phyloP scores from a whole-genome alignment of 345 rosid genomes.

The Camelina sativa region DNA sequence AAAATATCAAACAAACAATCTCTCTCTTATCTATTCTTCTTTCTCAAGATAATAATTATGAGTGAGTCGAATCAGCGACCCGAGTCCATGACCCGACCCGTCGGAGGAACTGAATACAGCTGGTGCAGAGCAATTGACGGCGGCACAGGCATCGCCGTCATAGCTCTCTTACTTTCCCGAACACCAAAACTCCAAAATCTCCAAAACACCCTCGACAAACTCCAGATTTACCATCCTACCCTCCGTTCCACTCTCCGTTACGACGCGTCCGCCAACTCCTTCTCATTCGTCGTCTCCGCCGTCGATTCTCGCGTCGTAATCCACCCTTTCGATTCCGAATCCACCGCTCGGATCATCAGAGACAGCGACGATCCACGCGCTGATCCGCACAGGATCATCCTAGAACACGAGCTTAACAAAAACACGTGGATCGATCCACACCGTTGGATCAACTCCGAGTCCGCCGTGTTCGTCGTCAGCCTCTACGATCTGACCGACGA shows the following conservation, averaged over 20 bases:
- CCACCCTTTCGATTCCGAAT: constrained; percentile 53
- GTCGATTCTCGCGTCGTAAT: constrained; percentile 51
- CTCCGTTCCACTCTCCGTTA: constrained; percentile 73
- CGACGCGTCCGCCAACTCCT: constrained; percentile 52
- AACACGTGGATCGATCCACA: constrained; percentile 60
- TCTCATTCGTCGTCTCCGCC: constrained; percentile 62
- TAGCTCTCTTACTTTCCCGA: constrained; percentile 61
- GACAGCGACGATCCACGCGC: constrained; percentile 30
- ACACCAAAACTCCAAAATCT: constrained; percentile 50
- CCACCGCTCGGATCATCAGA: constrained; percentile 55
- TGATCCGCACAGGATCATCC: constrained; percentile 51
- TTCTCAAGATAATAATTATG: constrained; percentile 5
- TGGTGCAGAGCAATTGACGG: constrained; percentile 86
- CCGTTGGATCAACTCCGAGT: constrained; percentile 38
- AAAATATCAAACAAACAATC: constrained; percentile 9
- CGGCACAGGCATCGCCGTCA: constrained; percentile 89
- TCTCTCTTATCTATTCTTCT: constrained; percentile 12
- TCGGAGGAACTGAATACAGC: constrained; percentile 76
- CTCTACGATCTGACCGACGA: constrained; percentile 51
- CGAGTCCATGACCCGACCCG: constrained; percentile 51
- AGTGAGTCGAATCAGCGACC: constrained; percentile 34
- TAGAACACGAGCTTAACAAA: constrained; percentile 74
- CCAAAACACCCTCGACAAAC: constrained; percentile 56
- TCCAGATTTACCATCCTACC: constrained; percentile 69
- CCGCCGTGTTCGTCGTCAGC: constrained; percentile 54